Evolutionary conservation across 208 protist genomes (phyloP).

Genomic region (Porcisia deanei): DNA sequence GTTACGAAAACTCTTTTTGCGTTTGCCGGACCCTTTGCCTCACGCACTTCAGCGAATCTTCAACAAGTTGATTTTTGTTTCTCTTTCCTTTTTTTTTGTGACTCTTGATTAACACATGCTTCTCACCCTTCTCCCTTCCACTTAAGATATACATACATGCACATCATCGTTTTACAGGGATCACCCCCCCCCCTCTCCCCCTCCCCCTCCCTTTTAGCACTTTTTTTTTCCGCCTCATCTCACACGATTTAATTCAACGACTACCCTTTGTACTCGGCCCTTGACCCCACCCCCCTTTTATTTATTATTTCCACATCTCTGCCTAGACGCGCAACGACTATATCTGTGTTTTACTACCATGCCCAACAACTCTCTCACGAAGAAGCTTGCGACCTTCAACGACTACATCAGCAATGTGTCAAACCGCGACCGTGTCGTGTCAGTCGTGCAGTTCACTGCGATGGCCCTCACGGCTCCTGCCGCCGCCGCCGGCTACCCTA

Average conservation of each 20-base stretch:
- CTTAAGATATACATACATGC: neutral
- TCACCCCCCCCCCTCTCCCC: too few species aligned
- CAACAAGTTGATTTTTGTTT: too few species aligned
- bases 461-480: slow-evolving; percentile 57
- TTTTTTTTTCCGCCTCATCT: too few species aligned
- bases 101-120: neutral
- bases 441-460: slow-evolving; percentile 63
- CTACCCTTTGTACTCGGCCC: too few species aligned
- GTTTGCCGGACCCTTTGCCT: neutral
- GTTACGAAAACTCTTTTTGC: neutral
- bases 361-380: slow-evolving; percentile 13
- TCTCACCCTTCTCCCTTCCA: neutral
- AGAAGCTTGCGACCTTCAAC: slow-evolving; percentile 50
- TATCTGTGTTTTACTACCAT: slow-evolving; percentile 11
- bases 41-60: neutral
- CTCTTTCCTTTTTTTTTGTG: neutral
- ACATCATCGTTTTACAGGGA: too few species aligned
- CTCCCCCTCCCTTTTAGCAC: too few species aligned
- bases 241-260: too few species aligned
- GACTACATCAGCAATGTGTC: slow-evolving; percentile 49
- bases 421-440: slow-evolving; percentile 73
- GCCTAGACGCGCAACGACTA: neutral
- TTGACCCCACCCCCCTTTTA: neutral
- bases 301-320: neutral
- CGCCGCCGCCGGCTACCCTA: slow-evolving; percentile 32